phyloP scores from a whole-genome alignment of 768 basidiomycete species.

The Aureoboletus auriporus region DNA sequence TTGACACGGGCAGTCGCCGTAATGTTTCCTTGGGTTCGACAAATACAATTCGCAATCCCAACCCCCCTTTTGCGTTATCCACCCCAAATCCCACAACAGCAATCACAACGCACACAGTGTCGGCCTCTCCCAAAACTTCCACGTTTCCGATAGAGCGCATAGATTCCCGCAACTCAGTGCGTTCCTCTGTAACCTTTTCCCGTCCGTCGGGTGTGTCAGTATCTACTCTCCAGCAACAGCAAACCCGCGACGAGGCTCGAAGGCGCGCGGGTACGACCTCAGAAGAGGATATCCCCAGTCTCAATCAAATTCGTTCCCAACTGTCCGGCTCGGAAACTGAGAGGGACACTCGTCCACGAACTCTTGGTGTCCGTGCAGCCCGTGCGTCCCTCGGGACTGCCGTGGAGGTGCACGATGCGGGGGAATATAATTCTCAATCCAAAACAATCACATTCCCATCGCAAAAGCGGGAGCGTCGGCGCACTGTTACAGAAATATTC shows the following conservation, averaged over 20 bases:
- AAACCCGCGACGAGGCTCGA: constrained; percentile 34
- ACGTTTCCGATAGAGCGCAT: constrained; percentile 36
- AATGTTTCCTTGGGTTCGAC: constrained; percentile 44
- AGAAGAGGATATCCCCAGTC: constrained; percentile 20
- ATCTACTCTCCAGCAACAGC: constrained; percentile 53
- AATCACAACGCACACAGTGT: constrained; percentile 61
- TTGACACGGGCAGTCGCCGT: constrained; percentile 31
- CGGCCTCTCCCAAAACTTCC: constrained; percentile 37
- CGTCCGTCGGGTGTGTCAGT: constrained; percentile 54
- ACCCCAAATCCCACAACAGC: constrained; percentile 64
- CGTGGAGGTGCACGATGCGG: constrained; percentile 24
- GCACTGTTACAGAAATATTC: constrained; percentile 51
- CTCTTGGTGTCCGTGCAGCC: constrained; percentile 35
- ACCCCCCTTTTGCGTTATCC: constrained; percentile 44
- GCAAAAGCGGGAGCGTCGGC: constrained; percentile 39
- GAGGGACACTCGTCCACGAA: constrained; percentile 39
- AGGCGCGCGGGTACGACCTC: constrained; percentile 30
- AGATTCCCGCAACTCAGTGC: constrained; percentile 44
- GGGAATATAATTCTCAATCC: constrained; percentile 33
- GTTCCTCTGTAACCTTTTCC: constrained; percentile 60
- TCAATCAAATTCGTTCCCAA: constrained; percentile 26
- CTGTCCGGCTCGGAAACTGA: constrained; percentile 51
- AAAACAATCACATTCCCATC: constrained; percentile 33
- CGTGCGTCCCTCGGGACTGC: constrained; percentile 45
- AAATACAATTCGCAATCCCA: constrained; percentile 41